Base-by-base conservation (phyloP, 163 green algal genomes). In the Scenedesmus sp. region DNA sequence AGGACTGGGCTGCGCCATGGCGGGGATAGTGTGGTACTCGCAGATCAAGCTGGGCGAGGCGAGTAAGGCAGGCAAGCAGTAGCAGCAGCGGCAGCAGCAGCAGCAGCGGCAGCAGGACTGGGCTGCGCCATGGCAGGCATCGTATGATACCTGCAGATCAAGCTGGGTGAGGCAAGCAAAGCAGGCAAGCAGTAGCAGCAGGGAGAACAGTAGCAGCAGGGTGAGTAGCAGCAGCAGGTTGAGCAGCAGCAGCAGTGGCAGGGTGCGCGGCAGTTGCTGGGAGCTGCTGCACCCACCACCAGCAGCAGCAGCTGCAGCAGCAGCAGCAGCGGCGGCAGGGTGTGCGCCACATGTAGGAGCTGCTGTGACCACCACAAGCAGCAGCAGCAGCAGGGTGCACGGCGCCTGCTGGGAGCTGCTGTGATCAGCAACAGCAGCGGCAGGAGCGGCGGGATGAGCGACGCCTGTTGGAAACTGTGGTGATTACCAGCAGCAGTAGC, bases 71-170 rank as follows among this genome's bases (percentile, higher is more conserved):
- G 55, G 55, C 55, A 91, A 85, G 56, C 23, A 85, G 56, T 88
- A 84, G 76, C 76, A 84, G 76, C 76, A 59, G 76, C 34, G 4
- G 34, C 76, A 84, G 76, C 26, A 56, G 73, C 73, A 82, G 73
- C 73, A 55, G 73, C 73, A 82, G 67, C 67, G 13, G 67, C 67
- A 26, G 16, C 62, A 70, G 62, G 89, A 2, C 89, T 92, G 66
- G 34, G 52, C 9, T 46, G 23, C 20, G 89, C 89, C 46, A 92
- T 92, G 82, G 20, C 15, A 1, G 89, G 89, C 5, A 92, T 92
- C 57, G 83, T 90, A 0, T 92, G 89, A 82, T 92, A 92, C 89
- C 59, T 10, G 20, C 62, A 85, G 20, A 84, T 92, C n/a, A 92
- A 92, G 62, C 23, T 92, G 64, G 26, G 4, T 18, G 89, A 92